Percentiles rank a stretch among this genome's conserved stretches.
These are phyloP conservation scores for Polyporus tsugae DNA, from an alignment of 1,284 basidiomycete species.

Conservation along the genomic window DNA sequence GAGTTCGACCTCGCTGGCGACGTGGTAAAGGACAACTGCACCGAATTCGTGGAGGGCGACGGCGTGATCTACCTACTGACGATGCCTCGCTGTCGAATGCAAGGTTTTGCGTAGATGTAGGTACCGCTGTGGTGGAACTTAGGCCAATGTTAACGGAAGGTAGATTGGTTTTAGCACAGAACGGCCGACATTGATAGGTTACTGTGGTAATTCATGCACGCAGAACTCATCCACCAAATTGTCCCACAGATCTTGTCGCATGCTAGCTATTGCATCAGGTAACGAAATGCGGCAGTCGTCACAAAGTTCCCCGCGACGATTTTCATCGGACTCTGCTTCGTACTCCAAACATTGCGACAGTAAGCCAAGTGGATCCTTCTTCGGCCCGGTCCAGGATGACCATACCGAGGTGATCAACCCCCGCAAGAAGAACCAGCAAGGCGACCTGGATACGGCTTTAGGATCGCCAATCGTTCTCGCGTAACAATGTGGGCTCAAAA, in stretches of 20 bases:
- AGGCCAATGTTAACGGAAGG: no score
- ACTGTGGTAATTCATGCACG: no score
- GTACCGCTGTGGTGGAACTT: no score
- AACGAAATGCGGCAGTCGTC: neutral
- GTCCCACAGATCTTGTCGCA: neutral
- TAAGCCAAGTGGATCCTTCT: neutral
- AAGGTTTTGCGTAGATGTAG: no score
- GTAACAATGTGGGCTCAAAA: neutral
- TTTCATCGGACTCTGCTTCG: neutral
- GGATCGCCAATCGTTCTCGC: neutral
- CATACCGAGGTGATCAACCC: neutral
- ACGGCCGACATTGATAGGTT: no score
- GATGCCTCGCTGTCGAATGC: no score
- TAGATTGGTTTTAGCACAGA: no score
- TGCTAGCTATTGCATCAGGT: neutral
- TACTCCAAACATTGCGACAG: neutral
- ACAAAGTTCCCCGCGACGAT: neutral
- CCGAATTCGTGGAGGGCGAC: no score
- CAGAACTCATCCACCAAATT: no score
- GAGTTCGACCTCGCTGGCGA: no score
- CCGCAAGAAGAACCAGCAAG: neutral
- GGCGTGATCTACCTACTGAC: no score
- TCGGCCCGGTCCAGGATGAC: neutral
- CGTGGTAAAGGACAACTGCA: no score
- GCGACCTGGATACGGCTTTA: neutral